Conservation (phyloP, 1,139 yeast genomes). For the Nadsonia starkeyi-henricii region DNA sequence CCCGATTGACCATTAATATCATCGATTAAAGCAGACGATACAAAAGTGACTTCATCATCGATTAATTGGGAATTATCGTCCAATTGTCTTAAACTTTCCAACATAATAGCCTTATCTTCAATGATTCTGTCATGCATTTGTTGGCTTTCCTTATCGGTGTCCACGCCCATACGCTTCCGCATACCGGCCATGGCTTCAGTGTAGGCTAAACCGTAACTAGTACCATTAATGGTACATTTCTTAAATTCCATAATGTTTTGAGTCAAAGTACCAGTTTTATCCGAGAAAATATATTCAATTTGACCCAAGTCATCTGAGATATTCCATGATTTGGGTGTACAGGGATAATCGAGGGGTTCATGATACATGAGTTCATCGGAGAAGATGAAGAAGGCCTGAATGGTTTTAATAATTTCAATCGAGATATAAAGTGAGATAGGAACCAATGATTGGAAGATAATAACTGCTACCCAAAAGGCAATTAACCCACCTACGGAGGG, state of each 20-base stretch:
- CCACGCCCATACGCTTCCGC: slow-evolving; percentile 75
- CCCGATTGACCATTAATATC: slow-evolving; percentile 41
- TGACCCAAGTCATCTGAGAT: slow-evolving; percentile 96
- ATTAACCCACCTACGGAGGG: slow-evolving; percentile 72
- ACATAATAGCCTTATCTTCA: slow-evolving; percentile 53
- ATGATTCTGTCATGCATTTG: slow-evolving; percentile 50
- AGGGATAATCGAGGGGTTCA: slow-evolving; percentile 75
- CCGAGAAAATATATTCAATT: slow-evolving; percentile 88
- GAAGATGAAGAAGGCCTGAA: slow-evolving; percentile 86
- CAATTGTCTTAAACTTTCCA: slow-evolving; percentile 34
- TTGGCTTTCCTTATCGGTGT: slow-evolving; percentile 54
- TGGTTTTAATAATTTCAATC: slow-evolving; percentile 85
- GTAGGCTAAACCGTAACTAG: slow-evolving; percentile 82
- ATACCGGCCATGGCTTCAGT: slow-evolving; percentile 93
- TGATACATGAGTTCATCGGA: slow-evolving; percentile 83
- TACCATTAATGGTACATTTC: slow-evolving; percentile 80
- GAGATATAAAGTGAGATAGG: slow-evolving; percentile 93
- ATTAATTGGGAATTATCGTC: slow-evolving; percentile 44
- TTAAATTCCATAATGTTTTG: slow-evolving; percentile 96
- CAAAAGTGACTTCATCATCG: slow-evolving; percentile 61
- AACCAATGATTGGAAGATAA: slow-evolving; percentile 79
- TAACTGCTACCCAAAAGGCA: slow-evolving; percentile 78
- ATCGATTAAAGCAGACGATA: slow-evolving; percentile 50
- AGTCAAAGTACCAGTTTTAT: slow-evolving; percentile 92
- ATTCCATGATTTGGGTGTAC: slow-evolving; percentile 94